Conservation (phyloP, 495 filamentous ascomycete genomes). For the Aspergillus indologenus region DNA sequence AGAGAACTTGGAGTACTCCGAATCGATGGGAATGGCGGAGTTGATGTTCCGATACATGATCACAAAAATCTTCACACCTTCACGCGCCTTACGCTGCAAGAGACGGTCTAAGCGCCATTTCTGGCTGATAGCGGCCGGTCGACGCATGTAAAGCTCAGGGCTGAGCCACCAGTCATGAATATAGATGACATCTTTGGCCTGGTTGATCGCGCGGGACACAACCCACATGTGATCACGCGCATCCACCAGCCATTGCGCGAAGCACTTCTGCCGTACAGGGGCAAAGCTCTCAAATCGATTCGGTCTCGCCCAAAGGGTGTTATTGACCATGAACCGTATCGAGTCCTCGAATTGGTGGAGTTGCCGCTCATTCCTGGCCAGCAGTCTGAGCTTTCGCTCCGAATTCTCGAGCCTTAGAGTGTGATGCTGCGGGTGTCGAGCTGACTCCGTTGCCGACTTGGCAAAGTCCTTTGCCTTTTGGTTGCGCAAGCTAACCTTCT, state of each 20-base stretch:
- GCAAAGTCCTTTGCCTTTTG: slow-evolving; percentile 66
- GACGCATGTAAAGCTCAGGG: slow-evolving; percentile 92
- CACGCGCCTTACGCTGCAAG: slow-evolving; percentile 86
- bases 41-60: slow-evolving; percentile 99
- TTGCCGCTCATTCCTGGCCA: slow-evolving; percentile 86
- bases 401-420: slow-evolving; percentile 78
- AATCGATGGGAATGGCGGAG: slow-evolving; percentile 95
- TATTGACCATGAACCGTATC: slow-evolving; percentile 75
- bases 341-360: slow-evolving; percentile 92
- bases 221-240: slow-evolving; percentile 99
- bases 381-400: slow-evolving; percentile 84
- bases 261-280: slow-evolving; percentile 78
- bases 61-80: slow-evolving; percentile 97
- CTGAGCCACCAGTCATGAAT: slow-evolving; percentile 99
- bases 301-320: slow-evolving; percentile 72
- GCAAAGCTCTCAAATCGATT: slow-evolving; percentile 95
- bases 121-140: slow-evolving; percentile 93
- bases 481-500: slow-evolving; percentile 55
- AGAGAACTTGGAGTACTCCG: slow-evolving; percentile 98
- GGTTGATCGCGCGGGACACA: slow-evolving; percentile 92
- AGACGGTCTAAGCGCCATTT: slow-evolving; percentile 97
- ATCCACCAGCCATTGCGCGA: slow-evolving; percentile 96
- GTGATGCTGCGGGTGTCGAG: slow-evolving; percentile 76
- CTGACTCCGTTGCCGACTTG: slow-evolving; percentile 56
- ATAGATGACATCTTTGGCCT: slow-evolving; percentile 97